Base-by-base conservation (phyloP, 2,329 filamentous ascomycete species). In the Alternaria postmessia region DNA sequence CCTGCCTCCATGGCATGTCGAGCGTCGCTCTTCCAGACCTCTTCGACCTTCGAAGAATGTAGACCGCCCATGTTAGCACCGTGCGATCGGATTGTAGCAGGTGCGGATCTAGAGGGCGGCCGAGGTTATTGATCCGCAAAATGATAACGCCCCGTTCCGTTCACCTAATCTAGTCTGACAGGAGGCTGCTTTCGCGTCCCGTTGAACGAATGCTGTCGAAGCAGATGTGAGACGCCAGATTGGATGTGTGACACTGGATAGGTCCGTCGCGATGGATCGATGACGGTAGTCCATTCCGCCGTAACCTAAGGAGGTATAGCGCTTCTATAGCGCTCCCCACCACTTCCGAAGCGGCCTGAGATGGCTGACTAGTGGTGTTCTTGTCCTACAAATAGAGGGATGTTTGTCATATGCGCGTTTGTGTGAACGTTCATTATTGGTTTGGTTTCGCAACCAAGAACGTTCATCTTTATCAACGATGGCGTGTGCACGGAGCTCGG, bases 1-100 rank as follows among this genome's bases (percentile, higher is more conserved):
- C 64, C 63, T 1, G 59, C 61, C 38, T 74, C 69, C 65, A 74
- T 75, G 2, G 62, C 56, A 20, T 59, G 61, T 18, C 46, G 54
- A 11, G 65, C 65, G 26, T 70, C 68, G n/a, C 58, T 63, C 34
- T 63, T 68, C 60, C 63, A 68, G 26, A 53, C 42, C 2, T 54
- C 41, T 20, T 59, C 30, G 12, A 28, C 28, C 34, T 56, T 52
- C 9, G 63, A 63, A 24, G 68, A 71, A 34, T 65, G 41, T 14
- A 59, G 22, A 30, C 54, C 62, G 52, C 67, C 65, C 67, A 68
- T 71, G 11, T 16, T 57, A 46, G 34, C 24, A 24, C 28, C 34
- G 51, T 26, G 26, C 39, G 46, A 41, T 39, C 14, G 16, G 38
- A 18, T 24, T n/a, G 38, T 22, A 41, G 36, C 26, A 32, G 18